Evolutionary conservation across 106 monocot species (phyloP), one percentile per base, ranked within the genome.

Genomic region (Dendrobium nobile): DNA sequence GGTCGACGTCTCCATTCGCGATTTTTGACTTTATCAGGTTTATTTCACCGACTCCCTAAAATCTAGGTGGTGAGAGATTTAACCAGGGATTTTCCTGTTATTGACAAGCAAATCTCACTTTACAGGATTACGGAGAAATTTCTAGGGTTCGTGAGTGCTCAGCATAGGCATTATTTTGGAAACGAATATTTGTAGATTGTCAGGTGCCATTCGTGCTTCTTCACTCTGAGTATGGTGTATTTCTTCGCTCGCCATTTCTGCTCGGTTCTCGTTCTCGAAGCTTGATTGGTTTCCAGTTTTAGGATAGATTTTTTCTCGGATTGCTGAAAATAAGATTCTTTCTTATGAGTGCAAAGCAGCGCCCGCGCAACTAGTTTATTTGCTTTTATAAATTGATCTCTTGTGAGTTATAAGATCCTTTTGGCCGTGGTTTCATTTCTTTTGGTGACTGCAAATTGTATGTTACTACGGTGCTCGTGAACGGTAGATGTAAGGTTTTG

Each of bases 51-150:
- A 13, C 51, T 51, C 51, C 13, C 51, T 13, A 51, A 51, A 51
- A 51, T 51, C 51, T 51, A 51, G 51, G 51, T 15, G 90, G 92
- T 90, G 83, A 42, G 59, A n/a, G 59, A 61, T 61, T 61, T 61
- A 22, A 4, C 15, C n/a, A 58, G n/a, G 61, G 51, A 11, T 33
- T 70, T 28, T 70, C 10, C 37, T 70, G 70, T 70, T 33, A 70
- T 37, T 33, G 70, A 31, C 70, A 22, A 3, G 27, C 31, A 31
- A 11, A 70, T 33, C 33, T 2, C 13, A 33, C 33, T 70, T 31
- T 11, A 15, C 33, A 15, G 61, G n/a, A 61, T 61, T 61, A 33
- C 13, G 4, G 33, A 15, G 26, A 33, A 15, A 33, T 33, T 37
- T 70, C 70, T 70, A 70, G 31, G 70, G 70, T 70, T 33, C 16